These are phyloP conservation scores for Dryadomyces sulphureus DNA, from an alignment of 2,329 filamentous ascomycete species.

Conservation along the genomic window DNA sequence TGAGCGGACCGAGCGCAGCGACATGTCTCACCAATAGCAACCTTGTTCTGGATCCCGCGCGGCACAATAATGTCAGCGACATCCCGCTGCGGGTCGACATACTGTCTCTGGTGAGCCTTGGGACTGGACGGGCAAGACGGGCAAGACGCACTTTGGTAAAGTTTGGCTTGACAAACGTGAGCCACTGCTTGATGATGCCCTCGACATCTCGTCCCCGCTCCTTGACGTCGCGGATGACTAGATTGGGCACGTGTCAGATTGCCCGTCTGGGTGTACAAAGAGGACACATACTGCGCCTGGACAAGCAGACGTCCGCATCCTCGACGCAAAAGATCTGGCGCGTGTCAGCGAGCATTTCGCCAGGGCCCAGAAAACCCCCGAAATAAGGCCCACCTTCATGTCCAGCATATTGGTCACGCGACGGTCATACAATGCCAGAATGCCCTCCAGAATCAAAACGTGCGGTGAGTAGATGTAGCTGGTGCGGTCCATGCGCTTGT, in stretches of 20 bases:
- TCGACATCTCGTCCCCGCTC: conserved; percentile 85
- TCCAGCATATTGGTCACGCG: conserved; percentile 77
- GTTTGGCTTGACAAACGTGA: conserved; percentile 89
- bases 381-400: conserved; percentile 70
- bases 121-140: background rate
- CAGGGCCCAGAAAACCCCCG: too few species aligned
- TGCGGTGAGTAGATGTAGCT: conserved; percentile 92
- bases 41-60: conserved; percentile 83
- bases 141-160: conserved; percentile 51
- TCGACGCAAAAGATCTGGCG: conserved; percentile 87
- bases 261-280: background rate
- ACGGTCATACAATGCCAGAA: conserved; percentile 83
- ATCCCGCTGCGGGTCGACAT: conserved; percentile 79
- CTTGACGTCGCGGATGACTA: conserved; percentile 74
- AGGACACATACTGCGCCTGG: conserved; percentile 55
- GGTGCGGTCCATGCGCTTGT: conserved; percentile 63
- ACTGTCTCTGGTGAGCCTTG: conserved; percentile 27
- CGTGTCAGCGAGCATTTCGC: too few species aligned
- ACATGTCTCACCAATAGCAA: conserved; percentile 56
- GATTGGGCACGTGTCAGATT: conserved; percentile 5
- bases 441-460: conserved; percentile 88
- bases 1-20: background rate
- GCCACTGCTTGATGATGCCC: conserved; percentile 97
- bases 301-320: conserved; percentile 85
- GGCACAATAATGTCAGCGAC: conserved; percentile 93